These are phyloP conservation scores for Hypocreales sp. DNA, from an alignment of 2,329 filamentous ascomycete genomes.

Conservation along the genomic window DNA sequence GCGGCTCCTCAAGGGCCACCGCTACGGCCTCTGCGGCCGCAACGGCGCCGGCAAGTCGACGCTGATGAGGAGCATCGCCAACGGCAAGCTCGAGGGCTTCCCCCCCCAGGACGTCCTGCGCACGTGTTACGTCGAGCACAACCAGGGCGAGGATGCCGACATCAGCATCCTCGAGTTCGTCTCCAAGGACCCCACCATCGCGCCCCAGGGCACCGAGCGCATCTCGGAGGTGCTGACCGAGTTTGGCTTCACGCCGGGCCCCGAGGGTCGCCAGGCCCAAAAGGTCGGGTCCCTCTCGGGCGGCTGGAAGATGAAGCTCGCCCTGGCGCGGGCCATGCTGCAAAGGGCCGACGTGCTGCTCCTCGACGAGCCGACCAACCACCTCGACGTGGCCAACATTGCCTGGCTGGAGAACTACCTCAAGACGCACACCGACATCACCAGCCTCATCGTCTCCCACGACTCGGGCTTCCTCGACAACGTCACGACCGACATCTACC, in stretches of 20 bases:
- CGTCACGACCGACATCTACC: slow-evolving; percentile 96
- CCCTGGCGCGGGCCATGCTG: slow-evolving; percentile 89
- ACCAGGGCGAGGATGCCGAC: slow-evolving; percentile 94
- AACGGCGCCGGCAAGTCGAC: slow-evolving; percentile 99
- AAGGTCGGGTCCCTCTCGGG: slow-evolving; percentile 90
- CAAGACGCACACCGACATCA: slow-evolving; percentile 91
- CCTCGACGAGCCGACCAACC: slow-evolving; percentile 97
- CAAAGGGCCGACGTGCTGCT: slow-evolving; percentile 92
- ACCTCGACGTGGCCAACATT: slow-evolving; percentile 91
- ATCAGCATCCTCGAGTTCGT: slow-evolving; percentile 92
- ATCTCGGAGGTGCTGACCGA: slow-evolving; percentile 75
- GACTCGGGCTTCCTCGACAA: slow-evolving; percentile 95
- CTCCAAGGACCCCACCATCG: slow-evolving; percentile 74
- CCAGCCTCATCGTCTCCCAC: slow-evolving; percentile 94
- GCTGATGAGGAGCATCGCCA: slow-evolving; percentile 90
- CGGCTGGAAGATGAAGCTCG: slow-evolving; percentile 99
- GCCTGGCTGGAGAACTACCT: slow-evolving; percentile 93
- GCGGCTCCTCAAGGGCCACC: slow-evolving; percentile 85
- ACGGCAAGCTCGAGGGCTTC: slow-evolving; percentile 93
- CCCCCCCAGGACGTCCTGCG: slow-evolving; percentile 81
- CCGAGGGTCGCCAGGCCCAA: slow-evolving; percentile 75
- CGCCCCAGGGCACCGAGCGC: slow-evolving; percentile 60
- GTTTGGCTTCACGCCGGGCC: slow-evolving; percentile 85
- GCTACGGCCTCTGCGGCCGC: slow-evolving; percentile 90
- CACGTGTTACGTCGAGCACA: slow-evolving; percentile 98